Percentiles rank a stretch among this genome's conserved stretches.
Conservation (phyloP, 345 rosid genomes). For the Balakata baccata region DNA sequence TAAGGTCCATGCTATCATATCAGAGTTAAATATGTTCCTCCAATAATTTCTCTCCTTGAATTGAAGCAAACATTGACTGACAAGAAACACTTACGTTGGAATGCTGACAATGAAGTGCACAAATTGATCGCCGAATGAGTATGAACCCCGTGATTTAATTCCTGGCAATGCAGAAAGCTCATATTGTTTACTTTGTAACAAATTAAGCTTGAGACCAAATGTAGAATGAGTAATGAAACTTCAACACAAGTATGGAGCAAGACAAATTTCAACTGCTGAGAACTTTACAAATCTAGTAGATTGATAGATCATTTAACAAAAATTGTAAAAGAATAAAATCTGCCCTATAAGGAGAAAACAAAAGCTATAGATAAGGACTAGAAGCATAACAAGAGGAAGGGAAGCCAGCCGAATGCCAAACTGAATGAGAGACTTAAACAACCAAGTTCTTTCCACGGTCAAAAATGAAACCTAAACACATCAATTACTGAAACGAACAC, state of each 20-base stretch:
- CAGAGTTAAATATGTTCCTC: no score
- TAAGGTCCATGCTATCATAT: no score
- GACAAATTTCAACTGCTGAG: background rate
- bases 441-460: background rate
- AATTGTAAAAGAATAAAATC: background rate
- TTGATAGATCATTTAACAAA: background rate
- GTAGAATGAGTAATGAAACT: background rate
- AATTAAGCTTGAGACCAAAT: background rate
- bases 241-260: background rate
- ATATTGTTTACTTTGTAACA: background rate
- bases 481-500: no score
- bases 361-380: no score
- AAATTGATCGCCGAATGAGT: constrained; percentile 75
- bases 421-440: background rate
- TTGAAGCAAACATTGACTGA: background rate
- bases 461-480: no score
- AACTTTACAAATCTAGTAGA: background rate
- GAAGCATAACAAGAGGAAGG: background rate
- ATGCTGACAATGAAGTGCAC: constrained; percentile 93
- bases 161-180: constrained; percentile 38
- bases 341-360: background rate
- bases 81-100: constrained; percentile 57
- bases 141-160: constrained; percentile 71
- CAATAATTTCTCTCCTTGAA: background rate
- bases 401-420: background rate